Evolutionary conservation across 805 yeast genomes (phyloP).

Genomic region (Myxozyma lipomycoides): DNA sequence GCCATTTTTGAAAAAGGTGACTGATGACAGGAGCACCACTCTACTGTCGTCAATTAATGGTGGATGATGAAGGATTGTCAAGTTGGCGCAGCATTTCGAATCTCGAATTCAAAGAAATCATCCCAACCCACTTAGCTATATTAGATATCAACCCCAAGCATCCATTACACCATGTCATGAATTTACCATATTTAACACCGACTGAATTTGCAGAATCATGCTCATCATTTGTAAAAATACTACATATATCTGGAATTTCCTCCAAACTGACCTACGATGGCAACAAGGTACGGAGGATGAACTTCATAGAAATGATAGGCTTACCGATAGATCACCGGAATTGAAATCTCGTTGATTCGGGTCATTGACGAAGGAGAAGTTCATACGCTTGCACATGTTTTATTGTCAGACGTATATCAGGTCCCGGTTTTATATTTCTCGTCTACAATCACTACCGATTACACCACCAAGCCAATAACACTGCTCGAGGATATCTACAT

Average conservation of each 20-base stretch:
- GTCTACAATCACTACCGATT: background rate
- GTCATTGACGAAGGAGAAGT: background rate
- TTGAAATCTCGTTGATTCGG: background rate
- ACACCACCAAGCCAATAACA: constrained; percentile 3
- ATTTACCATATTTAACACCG: constrained; percentile 9
- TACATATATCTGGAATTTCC: constrained; percentile 4
- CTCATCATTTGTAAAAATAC: constrained; percentile 7
- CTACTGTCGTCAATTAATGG: constrained; percentile 32
- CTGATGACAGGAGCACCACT: constrained; percentile 37
- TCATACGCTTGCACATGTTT: constrained; percentile 3
- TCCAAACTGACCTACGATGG: background rate
- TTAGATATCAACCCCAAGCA: too few relatives aligned
- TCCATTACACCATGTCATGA: too few relatives aligned
- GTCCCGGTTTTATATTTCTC: constrained; percentile 21
- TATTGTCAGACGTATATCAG: constrained; percentile 14
- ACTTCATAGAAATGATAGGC: too few relatives aligned
- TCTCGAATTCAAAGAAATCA: too few relatives aligned
- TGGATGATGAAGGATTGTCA: background rate
- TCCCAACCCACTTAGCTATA: too few relatives aligned
- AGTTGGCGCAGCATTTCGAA: background rate
- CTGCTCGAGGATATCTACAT: constrained; percentile 9
- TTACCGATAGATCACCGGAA: background rate
- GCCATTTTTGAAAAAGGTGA: constrained; percentile 6
- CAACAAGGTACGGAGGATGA: too few relatives aligned
- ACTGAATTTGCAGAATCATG: constrained; percentile 18